phyloP scores from a whole-genome alignment of 805 yeast genomes.

The Saccharomycopsis amapae region DNA sequence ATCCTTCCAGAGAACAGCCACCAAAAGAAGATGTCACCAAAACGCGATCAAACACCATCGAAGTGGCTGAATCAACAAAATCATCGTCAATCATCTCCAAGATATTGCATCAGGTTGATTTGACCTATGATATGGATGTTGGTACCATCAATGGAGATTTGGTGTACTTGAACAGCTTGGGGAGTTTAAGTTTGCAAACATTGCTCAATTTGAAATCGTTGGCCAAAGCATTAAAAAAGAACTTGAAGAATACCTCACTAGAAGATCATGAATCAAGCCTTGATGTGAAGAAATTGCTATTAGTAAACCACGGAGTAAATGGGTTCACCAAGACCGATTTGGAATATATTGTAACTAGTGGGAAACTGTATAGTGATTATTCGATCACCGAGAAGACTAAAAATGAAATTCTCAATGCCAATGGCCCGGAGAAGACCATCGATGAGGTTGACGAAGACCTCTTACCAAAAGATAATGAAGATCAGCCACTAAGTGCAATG shows the following conservation, averaged over 20 bases:
- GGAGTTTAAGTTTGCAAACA: conserved; percentile 9
- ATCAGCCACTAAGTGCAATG: background rate
- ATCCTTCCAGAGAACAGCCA: background rate
- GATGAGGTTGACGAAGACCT: conserved; percentile 3
- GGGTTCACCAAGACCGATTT: conserved; percentile 12
- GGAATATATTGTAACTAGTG: conserved; percentile 1
- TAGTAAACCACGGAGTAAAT: conserved; percentile 23
- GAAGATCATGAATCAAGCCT: conserved; percentile 22
- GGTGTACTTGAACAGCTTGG: conserved; percentile 24
- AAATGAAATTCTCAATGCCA: background rate
- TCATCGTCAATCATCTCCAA: conserved; percentile 42
- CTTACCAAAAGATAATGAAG: conserved; percentile 4
- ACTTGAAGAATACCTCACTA: conserved; percentile 4
- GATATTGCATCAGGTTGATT: conserved; percentile 43
- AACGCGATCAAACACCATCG: background rate
- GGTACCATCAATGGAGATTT: conserved; percentile 58
- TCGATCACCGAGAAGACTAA: conserved; percentile 13
- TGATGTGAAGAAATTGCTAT: conserved; percentile 27
- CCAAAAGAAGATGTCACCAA: background rate
- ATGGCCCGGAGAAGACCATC: conserved; percentile 4
- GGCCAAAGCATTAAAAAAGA: conserved; percentile 10
- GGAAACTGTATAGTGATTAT: conserved; percentile 7
- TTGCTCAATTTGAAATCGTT: conserved; percentile 12
- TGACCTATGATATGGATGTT: conserved; percentile 50
- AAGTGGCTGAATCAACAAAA: background rate